These are phyloP conservation scores for Rhododendron mucronatum DNA, from an alignment of 148 eudicot species.

Conservation along the genomic window DNA sequence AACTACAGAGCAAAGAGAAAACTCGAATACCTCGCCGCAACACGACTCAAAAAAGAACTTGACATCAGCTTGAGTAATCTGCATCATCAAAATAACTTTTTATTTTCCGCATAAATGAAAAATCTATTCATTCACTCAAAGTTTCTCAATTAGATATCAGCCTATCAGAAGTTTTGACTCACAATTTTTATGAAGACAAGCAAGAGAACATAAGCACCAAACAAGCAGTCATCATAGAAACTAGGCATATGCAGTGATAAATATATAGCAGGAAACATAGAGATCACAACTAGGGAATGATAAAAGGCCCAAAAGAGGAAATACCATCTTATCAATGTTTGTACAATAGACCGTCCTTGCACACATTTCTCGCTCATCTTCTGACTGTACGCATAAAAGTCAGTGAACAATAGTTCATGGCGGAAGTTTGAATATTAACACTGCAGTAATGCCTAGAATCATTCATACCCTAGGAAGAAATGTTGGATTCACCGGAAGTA, in stretches of 20 bases:
- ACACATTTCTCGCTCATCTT: conserved; percentile 93
- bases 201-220: conserved; percentile 7
- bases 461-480: conserved; percentile 82
- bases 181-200: not conserved
- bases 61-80: conserved; percentile 93
- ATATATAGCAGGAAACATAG: not conserved
- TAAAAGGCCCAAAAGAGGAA: not conserved
- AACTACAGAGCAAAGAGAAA: not conserved
- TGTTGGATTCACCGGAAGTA: conserved; percentile 95
- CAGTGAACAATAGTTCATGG: not conserved
- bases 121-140: not conserved
- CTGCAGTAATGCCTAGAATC: not conserved
- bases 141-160: not conserved
- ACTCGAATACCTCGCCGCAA: conserved; percentile 68
- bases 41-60: conserved; percentile 73
- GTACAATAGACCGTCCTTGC: conserved; percentile 97
- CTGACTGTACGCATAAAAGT: conserved; percentile 46
- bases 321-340: conserved; percentile 91
- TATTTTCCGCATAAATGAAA: not conserved
- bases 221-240: not conserved
- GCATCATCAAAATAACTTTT: conserved; percentile 10
- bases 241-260: not conserved
- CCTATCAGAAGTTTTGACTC: not conserved
- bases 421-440: not conserved
- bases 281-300: not conserved